A percentile compares a stretch with the other conserved stretches of the same genome.
These are phyloP conservation scores for Beauveria sp. DNA, from an alignment of 2,329 filamentous ascomycete genomes.

Conservation along the genomic window DNA sequence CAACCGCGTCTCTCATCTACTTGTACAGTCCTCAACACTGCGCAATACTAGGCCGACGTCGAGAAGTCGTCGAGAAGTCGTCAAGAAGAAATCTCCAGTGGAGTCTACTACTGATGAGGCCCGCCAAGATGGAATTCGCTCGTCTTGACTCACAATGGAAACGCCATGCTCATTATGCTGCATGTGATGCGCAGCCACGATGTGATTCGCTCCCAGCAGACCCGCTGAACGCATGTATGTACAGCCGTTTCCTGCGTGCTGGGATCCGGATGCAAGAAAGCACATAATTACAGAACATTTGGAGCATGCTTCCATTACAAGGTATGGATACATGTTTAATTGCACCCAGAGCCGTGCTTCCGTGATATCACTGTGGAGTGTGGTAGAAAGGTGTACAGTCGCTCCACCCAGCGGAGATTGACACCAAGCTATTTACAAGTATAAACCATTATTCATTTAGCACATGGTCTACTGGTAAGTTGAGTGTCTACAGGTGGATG, in stretches of 20 bases:
- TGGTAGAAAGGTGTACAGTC: background rate
- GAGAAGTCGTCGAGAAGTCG: background rate
- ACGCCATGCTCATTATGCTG: background rate
- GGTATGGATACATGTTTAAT: slow-evolving; percentile 7
- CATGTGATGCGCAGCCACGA: background rate
- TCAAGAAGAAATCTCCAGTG: background rate
- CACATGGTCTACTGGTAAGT: background rate
- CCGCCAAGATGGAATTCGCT: background rate
- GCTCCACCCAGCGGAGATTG: slow-evolving; percentile 3
- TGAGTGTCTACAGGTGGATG: background rate
- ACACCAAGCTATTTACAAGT: background rate
- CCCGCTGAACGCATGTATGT: background rate
- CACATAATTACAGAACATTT: background rate
- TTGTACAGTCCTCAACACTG: background rate
- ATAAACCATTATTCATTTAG: background rate
- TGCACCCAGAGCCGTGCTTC: background rate
- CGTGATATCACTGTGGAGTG: background rate
- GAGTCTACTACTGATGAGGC: background rate
- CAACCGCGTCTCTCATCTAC: background rate
- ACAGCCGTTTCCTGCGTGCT: background rate
- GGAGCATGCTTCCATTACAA: background rate
- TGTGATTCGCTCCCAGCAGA: background rate
- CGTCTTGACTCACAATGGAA: background rate
- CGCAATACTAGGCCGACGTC: background rate
- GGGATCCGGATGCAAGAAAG: background rate